phyloP scores from a whole-genome alignment of 495 filamentous ascomycete genomes.

The Trypethelium eluteriae region DNA sequence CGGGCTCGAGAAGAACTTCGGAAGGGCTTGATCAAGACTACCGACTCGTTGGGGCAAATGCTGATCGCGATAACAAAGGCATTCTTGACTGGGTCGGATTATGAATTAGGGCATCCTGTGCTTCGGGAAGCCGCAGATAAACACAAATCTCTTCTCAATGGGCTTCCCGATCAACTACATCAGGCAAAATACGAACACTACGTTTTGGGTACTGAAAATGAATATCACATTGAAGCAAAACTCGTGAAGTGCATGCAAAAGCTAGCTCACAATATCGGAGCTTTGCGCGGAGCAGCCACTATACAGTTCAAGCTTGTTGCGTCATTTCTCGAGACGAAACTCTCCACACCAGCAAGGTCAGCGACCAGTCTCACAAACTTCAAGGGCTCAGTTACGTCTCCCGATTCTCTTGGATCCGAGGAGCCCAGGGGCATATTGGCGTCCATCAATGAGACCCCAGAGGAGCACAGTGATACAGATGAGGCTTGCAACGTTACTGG shows the following conservation, averaged over 20 bases:
- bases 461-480: conserved; percentile 50
- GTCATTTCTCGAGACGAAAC: conserved; percentile 39
- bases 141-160: conserved; percentile 61
- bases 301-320: conserved; percentile 79
- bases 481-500: conserved; percentile 9
- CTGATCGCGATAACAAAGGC: conserved; percentile 72
- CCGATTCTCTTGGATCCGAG: background rate
- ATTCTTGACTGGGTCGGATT: conserved; percentile 78
- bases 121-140: conserved; percentile 59
- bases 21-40: conserved; percentile 64
- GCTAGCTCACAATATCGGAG: conserved; percentile 83
- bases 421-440: conserved; percentile 39
- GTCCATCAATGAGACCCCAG: conserved; percentile 59
- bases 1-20: conserved; percentile 72
- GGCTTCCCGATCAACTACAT: conserved; percentile 68
- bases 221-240: conserved; percentile 71
- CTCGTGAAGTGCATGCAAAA: conserved; percentile 80
- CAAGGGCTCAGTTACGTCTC: background rate
- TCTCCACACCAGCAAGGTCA: conserved; percentile 10
- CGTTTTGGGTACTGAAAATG: conserved; percentile 68
- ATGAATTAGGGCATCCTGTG: conserved; percentile 56
- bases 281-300: conserved; percentile 77
- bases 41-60: conserved; percentile 71
- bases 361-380: conserved; percentile 15
- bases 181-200: conserved; percentile 92